These are phyloP conservation scores for Diaporthe helianthi DNA, from an alignment of 2,329 filamentous ascomycete genomes.

Conservation along the genomic window DNA sequence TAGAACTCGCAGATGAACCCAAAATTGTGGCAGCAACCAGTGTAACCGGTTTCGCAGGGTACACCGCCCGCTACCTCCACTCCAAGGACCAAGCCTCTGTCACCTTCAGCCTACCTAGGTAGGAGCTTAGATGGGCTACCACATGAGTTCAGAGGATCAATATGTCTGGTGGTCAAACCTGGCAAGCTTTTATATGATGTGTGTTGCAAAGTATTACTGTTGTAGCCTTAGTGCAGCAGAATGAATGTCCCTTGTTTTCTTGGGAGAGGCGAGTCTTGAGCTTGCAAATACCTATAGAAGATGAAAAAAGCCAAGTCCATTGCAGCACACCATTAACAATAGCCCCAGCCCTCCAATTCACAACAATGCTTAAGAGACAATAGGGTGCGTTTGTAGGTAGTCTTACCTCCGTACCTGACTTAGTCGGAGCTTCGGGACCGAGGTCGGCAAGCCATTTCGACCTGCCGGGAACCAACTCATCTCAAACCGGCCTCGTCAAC, in stretches of 20 bases:
- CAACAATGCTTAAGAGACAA: background rate
- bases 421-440: slow-evolving; percentile 11
- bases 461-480: background rate
- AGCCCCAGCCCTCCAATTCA: no score
- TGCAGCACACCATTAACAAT: background rate
- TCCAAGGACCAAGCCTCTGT: no score
- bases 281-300: background rate
- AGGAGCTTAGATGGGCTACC: no score
- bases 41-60: no score
- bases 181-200: background rate
- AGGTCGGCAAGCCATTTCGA: background rate
- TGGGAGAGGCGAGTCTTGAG: background rate
- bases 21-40: no score
- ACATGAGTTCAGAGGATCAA: background rate
- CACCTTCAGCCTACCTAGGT: no score
- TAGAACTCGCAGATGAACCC: no score
- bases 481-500: background rate
- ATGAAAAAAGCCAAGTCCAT: background rate
- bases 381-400: background rate
- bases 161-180: background rate
- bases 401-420: no score
- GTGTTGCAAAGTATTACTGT: background rate
- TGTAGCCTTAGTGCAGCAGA: no score
- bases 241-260: no score
- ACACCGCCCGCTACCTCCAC: no score